Evolutionary conservation across 139 green algal species (phyloP).

Genomic region (Closterium sp.): DNA sequence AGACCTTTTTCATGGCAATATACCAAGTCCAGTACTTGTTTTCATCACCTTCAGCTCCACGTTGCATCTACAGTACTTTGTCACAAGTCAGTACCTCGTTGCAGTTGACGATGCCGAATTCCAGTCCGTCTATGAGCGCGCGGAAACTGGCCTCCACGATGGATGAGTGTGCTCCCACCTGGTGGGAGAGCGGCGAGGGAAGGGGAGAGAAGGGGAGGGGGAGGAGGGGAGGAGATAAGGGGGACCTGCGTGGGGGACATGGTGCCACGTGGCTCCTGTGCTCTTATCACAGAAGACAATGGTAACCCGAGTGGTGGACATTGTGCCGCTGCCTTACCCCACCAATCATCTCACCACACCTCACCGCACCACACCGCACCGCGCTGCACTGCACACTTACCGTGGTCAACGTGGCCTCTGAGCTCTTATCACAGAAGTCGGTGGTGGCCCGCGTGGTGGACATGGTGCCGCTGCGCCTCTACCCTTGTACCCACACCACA

Average conservation of each 20-base stretch:
- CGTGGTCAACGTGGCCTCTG: conserved; percentile 31
- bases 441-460: conserved; percentile 60
- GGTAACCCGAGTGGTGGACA: conserved; percentile 55
- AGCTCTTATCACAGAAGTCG: conserved; percentile 44
- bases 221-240: not conserved
- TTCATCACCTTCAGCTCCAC: no score
- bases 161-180: conserved; percentile 50
- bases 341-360: not conserved
- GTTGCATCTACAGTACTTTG: no score
- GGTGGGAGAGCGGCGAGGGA: not conserved
- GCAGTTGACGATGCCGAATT: conserved; percentile 56
- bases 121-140: conserved; percentile 55
- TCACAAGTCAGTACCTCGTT: conserved; percentile 15
- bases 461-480: not conserved
- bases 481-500: not conserved
- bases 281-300: conserved; percentile 48
- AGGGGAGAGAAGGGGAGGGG: no score
- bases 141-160: conserved; percentile 57
- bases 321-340: no score
- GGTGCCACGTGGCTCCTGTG: conserved; percentile 18
- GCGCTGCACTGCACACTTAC: not conserved
- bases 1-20: no score
- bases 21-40: no score
- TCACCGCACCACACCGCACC: not conserved
- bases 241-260: conserved; percentile 47